Evolutionary conservation across 208 protist species (phyloP).

Genomic region (Acanthamoeba rhysodes): DNA sequence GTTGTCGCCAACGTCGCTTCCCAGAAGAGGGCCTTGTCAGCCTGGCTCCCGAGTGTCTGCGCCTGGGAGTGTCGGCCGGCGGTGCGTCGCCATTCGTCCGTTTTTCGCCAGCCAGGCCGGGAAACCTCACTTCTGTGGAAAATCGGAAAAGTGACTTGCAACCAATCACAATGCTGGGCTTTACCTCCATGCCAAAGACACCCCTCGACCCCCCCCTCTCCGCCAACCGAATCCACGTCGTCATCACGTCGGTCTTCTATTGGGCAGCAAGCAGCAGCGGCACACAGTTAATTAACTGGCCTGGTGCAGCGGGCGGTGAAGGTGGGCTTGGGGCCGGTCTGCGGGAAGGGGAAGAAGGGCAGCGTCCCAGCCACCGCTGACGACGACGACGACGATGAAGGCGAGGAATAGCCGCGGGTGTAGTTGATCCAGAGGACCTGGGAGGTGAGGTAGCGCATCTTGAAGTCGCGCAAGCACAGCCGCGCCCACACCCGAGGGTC

Average conservation of each 20-base stretch:
- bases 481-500: constrained; percentile 9
- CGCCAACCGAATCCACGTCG: too few species aligned
- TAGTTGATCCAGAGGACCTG: constrained; percentile 54
- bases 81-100: not conserved
- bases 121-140: too few species aligned
- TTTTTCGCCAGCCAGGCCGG: not conserved
- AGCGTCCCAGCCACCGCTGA: not conserved
- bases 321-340: not conserved
- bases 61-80: too few species aligned
- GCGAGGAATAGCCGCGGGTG: not conserved
- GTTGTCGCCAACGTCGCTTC: not conserved
- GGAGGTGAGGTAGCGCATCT: constrained; percentile 57
- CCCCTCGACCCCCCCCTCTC: not conserved
- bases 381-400: not conserved
- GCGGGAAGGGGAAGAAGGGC: constrained; percentile 2
- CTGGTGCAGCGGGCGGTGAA: not conserved
- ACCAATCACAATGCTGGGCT: too few species aligned
- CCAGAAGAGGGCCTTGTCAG: too few species aligned
- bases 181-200: not conserved
- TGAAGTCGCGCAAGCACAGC: constrained; percentile 40
- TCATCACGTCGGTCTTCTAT: not conserved
- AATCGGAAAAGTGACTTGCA: too few species aligned
- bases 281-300: too few species aligned
- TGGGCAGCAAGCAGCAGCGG: too few species aligned
- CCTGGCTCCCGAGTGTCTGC: too few species aligned